Evolutionary conservation across 306 rosid genomes (phyloP).

Genomic region (Biancaea sappan): DNA sequence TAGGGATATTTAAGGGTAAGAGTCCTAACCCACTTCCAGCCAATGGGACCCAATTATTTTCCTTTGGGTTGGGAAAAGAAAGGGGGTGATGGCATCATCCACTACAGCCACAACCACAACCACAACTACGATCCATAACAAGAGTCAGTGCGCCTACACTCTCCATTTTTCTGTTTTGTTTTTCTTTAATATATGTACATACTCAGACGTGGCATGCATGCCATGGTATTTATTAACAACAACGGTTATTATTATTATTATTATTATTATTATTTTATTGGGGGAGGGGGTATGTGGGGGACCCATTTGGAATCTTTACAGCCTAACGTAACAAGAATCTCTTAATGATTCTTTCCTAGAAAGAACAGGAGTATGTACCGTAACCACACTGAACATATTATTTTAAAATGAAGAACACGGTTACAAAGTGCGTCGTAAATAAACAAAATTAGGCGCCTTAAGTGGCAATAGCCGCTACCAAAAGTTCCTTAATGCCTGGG

Average conservation of each 20-base stretch:
- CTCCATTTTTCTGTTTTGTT: conserved; percentile 21
- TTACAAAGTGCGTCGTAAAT: neutral
- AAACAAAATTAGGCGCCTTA: conserved; percentile 18
- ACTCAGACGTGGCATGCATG: conserved; percentile 67
- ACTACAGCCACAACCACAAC: conserved; percentile 43
- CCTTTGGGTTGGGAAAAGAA: conserved; percentile 75
- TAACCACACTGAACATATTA: conserved; percentile 14
- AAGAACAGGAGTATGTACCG: neutral
- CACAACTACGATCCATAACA: conserved; percentile 36
- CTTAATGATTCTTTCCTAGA: conserved; percentile 35
- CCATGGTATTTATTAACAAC: conserved; percentile 34
- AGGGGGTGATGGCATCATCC: conserved; percentile 40
- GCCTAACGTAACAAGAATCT: conserved; percentile 64
- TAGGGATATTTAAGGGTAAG: conserved; percentile 26
- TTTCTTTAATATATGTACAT: conserved; percentile 11
- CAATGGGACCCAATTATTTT: conserved; percentile 40
- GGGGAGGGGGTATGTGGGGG: too few relatives aligned
- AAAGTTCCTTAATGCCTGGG: conserved; percentile 46
- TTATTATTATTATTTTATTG: too few relatives aligned
- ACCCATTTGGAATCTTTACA: conserved; percentile 54
- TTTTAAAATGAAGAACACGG: neutral
- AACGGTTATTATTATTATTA: too few relatives aligned
- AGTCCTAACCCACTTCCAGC: conserved; percentile 33
- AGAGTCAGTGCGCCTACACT: conserved; percentile 36
- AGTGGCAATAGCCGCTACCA: conserved; percentile 24